Conservation (phyloP, 1,284 basidiomycete genomes). For the Melampsora larici-populina region DNA sequence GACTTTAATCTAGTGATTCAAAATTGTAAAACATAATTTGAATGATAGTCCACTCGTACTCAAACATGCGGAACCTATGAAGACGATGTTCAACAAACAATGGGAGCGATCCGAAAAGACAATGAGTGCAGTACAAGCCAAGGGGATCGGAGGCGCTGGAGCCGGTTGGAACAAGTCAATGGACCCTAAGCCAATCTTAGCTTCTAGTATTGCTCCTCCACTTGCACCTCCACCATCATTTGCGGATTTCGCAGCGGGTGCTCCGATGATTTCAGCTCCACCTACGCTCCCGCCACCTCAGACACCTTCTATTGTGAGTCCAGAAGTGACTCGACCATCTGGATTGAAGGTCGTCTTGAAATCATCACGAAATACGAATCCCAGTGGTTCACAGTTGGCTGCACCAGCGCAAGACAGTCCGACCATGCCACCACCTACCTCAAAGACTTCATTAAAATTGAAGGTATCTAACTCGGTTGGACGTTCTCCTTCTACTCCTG, state of each 20-base stretch:
- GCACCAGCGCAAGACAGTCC: not conserved
- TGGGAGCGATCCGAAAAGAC: conserved; percentile 55
- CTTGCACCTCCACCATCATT: conserved; percentile 41
- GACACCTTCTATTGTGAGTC: conserved; percentile 5
- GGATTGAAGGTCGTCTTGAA: conserved; percentile 37
- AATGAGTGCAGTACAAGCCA: conserved; percentile 52
- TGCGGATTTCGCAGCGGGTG: conserved; percentile 40
- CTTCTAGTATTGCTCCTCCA: conserved; percentile 19
- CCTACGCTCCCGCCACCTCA: conserved; percentile 1
- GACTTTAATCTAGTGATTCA: conserved; percentile 84
- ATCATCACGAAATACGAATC: conserved; percentile 4
- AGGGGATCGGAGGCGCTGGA: conserved; percentile 45
- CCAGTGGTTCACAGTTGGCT: not conserved
- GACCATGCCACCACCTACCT: conserved; percentile 7
- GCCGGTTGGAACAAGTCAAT: conserved; percentile 7
- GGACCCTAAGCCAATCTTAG: conserved; percentile 21
- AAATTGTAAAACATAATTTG: conserved; percentile 81
- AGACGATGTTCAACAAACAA: conserved; percentile 81
- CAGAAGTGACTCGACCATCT: conserved; percentile 26
- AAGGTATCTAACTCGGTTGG: conserved; percentile 11
- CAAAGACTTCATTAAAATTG: conserved; percentile 26
- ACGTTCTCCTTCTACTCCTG: conserved; percentile 11
- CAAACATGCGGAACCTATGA: conserved; percentile 71
- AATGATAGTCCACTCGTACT: conserved; percentile 59
- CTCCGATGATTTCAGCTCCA: conserved; percentile 26